phyloP scores from a whole-genome alignment of 805 yeast species.

The Pichia cabralensis region DNA sequence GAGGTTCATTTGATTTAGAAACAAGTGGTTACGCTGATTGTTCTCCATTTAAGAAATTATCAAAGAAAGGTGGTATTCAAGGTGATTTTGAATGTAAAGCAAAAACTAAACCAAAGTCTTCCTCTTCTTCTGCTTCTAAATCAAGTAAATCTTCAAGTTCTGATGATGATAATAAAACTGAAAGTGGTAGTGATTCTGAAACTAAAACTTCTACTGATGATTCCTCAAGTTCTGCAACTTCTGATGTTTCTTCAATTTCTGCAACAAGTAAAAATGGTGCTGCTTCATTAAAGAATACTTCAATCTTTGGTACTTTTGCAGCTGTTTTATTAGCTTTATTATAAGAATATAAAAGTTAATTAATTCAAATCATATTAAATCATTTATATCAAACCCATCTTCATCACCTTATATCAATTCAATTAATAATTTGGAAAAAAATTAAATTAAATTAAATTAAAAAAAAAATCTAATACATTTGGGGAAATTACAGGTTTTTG shows the following conservation, averaged over 20 bases:
- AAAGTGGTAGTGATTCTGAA: slow-evolving; percentile 23
- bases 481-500: too few species aligned
- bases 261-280: slow-evolving; percentile 24
- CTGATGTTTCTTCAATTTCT: slow-evolving; percentile 23
- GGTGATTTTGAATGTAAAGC: slow-evolving; percentile 84
- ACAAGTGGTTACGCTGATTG: slow-evolving; percentile 76
- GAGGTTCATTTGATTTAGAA: slow-evolving; percentile 86
- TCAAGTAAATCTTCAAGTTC: slow-evolving; percentile 19
- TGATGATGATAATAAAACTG: slow-evolving; percentile 11
- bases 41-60: slow-evolving; percentile 58
- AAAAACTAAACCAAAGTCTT: slow-evolving; percentile 41
- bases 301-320: slow-evolving; percentile 39
- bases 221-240: slow-evolving; percentile 32
- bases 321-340: slow-evolving; percentile 43
- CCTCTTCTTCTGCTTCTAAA: slow-evolving; percentile 19
- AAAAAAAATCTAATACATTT: too few species aligned
- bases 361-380: too few species aligned
- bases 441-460: too few species aligned
- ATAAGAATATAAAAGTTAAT: slow-evolving; percentile 23
- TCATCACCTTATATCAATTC: not conserved
- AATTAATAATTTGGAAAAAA: too few species aligned
- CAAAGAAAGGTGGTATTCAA: slow-evolving; percentile 72
- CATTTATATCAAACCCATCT: too few species aligned
- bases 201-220: slow-evolving; percentile 24
- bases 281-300: slow-evolving; percentile 24